Evolutionary conservation across 2,329 filamentous ascomycete species (phyloP).

Genomic region (Trichoderma koningiopsis): DNA sequence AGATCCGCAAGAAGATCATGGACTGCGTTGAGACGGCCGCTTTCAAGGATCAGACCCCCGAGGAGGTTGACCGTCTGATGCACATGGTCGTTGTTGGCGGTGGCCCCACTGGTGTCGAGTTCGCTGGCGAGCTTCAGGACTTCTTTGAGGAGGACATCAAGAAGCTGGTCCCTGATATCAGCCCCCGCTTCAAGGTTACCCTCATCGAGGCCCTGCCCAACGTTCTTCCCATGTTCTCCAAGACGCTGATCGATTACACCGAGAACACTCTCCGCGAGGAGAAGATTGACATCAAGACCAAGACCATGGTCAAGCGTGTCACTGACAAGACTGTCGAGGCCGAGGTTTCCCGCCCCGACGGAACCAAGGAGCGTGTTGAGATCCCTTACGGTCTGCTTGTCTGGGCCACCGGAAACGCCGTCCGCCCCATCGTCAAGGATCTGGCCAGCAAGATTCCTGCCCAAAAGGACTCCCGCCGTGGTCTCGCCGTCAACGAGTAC

Average conservation of each 20-base stretch:
- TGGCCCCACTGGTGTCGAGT: slow-evolving; percentile 96
- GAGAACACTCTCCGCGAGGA: slow-evolving; percentile 99
- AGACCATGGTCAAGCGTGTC: slow-evolving; percentile 98
- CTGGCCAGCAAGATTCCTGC: slow-evolving; percentile 90
- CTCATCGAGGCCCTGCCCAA: slow-evolving; percentile 96
- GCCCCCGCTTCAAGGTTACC: slow-evolving; percentile 93
- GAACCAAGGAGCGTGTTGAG: slow-evolving; percentile 75
- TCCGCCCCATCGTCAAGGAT: slow-evolving; percentile 86
- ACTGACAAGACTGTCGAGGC: slow-evolving; percentile 92
- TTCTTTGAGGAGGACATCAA: slow-evolving; percentile 98
- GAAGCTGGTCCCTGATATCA: slow-evolving; percentile 96
- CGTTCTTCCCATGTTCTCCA: slow-evolving; percentile 96
- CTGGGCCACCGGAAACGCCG: slow-evolving; percentile 96
- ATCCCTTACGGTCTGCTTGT: slow-evolving; percentile 96
- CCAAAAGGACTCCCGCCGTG: slow-evolving; percentile 91
- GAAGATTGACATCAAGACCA: slow-evolving; percentile 94
- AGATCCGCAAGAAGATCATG: slow-evolving; percentile 98
- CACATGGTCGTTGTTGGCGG: slow-evolving; percentile 97
- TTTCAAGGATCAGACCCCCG: slow-evolving; percentile 90
- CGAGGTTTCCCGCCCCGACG: slow-evolving; percentile 77
- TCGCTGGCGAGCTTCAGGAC: slow-evolving; percentile 96
- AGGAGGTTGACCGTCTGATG: slow-evolving; percentile 89
- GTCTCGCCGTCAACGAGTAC: slow-evolving; percentile 97
- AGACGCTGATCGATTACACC: slow-evolving; percentile 98
- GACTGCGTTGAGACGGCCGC: slow-evolving; percentile 98